Evolutionary conservation across 495 filamentous ascomycete species (phyloP).

Genomic region (Viridothelium virens): DNA sequence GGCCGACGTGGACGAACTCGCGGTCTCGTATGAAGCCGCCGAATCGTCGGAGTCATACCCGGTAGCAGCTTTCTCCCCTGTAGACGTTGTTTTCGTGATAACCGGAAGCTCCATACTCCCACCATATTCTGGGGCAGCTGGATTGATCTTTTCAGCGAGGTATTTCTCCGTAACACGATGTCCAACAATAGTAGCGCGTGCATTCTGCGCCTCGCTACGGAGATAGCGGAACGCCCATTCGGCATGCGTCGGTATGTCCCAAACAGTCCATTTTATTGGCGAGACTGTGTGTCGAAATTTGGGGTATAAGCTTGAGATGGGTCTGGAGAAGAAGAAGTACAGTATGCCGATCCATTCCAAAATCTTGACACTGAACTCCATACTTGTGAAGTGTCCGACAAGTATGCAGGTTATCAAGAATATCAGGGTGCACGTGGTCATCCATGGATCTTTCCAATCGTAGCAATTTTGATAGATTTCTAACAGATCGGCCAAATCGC

Average conservation of each 20-base stretch:
- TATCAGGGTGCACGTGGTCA: conserved; percentile 18
- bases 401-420: conserved; percentile 19
- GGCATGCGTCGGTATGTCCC: conserved; percentile 31
- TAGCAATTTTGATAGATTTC: conserved; percentile 28
- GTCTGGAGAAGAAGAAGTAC: conserved; percentile 28
- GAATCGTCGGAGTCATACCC: conserved; percentile 11
- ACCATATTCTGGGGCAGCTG: conserved; percentile 15
- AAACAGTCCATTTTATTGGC: conserved; percentile 25
- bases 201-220: conserved; percentile 30
- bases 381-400: conserved; percentile 16
- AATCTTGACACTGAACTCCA: conserved; percentile 24
- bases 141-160: conserved; percentile 17
- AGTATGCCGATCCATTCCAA: conserved; percentile 17
- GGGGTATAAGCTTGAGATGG: conserved; percentile 24
- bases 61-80: conserved; percentile 8
- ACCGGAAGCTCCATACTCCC: conserved; percentile 24
- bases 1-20: not conserved
- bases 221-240: conserved; percentile 39
- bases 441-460: conserved; percentile 23
- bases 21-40: conserved; percentile 8
- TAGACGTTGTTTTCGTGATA: not conserved
- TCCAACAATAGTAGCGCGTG: conserved; percentile 28
- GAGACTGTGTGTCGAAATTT: conserved; percentile 26
- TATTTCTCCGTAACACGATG: conserved; percentile 23
- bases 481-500: conserved; percentile 27